Conservation (phyloP, 2,329 filamentous ascomycete genomes). For the Aaosphaeria pasadenensis region DNA sequence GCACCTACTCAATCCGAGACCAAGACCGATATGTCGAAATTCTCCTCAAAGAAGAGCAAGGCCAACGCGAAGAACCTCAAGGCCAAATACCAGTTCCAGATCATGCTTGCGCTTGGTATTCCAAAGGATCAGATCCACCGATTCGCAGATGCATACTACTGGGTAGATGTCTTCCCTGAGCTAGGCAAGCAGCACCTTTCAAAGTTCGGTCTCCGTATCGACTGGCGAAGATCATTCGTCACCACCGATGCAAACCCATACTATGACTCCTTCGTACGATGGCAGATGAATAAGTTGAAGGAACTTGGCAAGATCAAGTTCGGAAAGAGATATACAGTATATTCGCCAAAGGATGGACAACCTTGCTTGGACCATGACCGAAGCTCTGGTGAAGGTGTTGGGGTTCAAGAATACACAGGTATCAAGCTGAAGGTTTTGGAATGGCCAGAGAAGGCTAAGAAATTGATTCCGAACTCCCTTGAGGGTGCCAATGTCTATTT, state of each 20-base stretch:
- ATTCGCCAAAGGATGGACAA: slow-evolving; percentile 85
- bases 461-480: slow-evolving; percentile 48
- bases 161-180: slow-evolving; percentile 90
- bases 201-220: slow-evolving; percentile 80
- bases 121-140: slow-evolving; percentile 85
- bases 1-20: slow-evolving; percentile 61
- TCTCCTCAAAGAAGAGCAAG: slow-evolving; percentile 75
- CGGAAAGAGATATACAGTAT: slow-evolving; percentile 85
- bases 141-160: slow-evolving; percentile 87
- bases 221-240: slow-evolving; percentile 90
- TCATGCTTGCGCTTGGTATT: slow-evolving; percentile 89
- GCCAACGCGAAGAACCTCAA: slow-evolving; percentile 85
- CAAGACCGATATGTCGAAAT: slow-evolving; percentile 86
- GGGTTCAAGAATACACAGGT: slow-evolving; percentile 87
- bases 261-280: slow-evolving; percentile 91
- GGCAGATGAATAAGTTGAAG: slow-evolving; percentile 94
- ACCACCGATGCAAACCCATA: slow-evolving; percentile 97
- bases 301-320: slow-evolving; percentile 92
- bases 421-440: slow-evolving; percentile 88
- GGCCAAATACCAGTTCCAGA: slow-evolving; percentile 94
- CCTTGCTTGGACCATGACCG: slow-evolving; percentile 87
- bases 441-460: slow-evolving; percentile 75
- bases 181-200: slow-evolving; percentile 75
- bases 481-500: slow-evolving; percentile 80
- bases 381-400: slow-evolving; percentile 75